Evolutionary conservation across 2,329 filamentous ascomycete genomes (phyloP).

Genomic region (Fusarium phyllophilum): DNA sequence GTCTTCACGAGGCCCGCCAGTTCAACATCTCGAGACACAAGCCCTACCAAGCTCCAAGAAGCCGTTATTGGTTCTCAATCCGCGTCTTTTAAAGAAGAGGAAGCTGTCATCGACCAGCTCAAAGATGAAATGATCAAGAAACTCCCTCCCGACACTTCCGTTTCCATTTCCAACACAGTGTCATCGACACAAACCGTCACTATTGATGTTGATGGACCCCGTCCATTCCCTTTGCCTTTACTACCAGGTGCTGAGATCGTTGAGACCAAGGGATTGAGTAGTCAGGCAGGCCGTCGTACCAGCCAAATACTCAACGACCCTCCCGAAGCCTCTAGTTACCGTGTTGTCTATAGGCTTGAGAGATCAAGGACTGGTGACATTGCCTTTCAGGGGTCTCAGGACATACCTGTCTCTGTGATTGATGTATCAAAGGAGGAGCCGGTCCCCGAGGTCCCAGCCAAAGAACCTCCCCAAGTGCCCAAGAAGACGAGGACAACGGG

Average conservation of each 20-base stretch:
- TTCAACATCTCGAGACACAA: background rate
- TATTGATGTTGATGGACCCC: conserved; percentile 67
- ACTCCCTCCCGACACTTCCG: conserved; percentile 64
- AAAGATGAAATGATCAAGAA: conserved; percentile 66
- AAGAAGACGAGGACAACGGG: conserved; percentile 17
- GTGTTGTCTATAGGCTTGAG: conserved; percentile 69
- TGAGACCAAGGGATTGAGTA: conserved; percentile 56
- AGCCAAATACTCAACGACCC: conserved; percentile 36
- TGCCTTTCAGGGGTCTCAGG: conserved; percentile 50
- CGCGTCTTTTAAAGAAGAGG: conserved; percentile 47
- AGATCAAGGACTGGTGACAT: conserved; percentile 61
- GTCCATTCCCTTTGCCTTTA: conserved; percentile 61
- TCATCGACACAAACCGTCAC: conserved; percentile 72
- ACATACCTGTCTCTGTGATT: conserved; percentile 40
- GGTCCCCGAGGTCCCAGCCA: background rate
- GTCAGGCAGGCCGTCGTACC: conserved; percentile 17
- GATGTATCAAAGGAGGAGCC: conserved; percentile 43
- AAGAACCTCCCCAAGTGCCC: conserved; percentile 17
- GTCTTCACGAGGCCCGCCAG: conserved; percentile 2
- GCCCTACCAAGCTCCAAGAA: background rate
- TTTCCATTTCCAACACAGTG: conserved; percentile 69
- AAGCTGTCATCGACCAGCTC: conserved; percentile 56
- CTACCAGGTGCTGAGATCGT: conserved; percentile 69
- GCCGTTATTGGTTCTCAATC: background rate
- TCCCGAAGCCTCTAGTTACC: conserved; percentile 53